Evolutionary conservation across 129 eudicot species (phyloP), one percentile per base, ranked within the genome.

Genomic region (Ambrosia artemisiifolia): DNA sequence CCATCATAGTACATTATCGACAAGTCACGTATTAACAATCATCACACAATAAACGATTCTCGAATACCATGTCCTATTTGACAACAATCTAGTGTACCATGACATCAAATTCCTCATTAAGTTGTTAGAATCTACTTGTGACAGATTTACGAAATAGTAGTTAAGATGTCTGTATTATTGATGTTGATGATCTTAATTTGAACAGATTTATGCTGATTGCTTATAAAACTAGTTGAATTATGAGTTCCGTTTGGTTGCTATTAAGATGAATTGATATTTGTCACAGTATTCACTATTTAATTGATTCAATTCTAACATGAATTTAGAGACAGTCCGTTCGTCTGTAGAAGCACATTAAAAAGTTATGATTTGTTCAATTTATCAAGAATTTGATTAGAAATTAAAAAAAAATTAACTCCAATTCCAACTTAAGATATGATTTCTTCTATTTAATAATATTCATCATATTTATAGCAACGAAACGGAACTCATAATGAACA

Each of bases 1-100:
- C 49, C 46, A 77, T 59, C 75, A 19, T 68, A 69, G 80, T 60
- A 68, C 63, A 51, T 48, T 48, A 30, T 17, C 32, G 13, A 51
- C 4, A 70, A 7, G 75, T 69, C 33, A 69, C 48, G 9, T 14
- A 19, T 77, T 69, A 69, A 9, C 36, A 46, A 77, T 32, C 10
- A 42, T 70, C 17, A 49, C 17, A 63, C 38, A 60, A 47, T 24
- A 12, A 48, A 61, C 16, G 18, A 62, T 63, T 50, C 55, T 38
- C 20, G 50, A 7, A 43, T 32, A 40, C 28, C 34, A 50, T 60
- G 47, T 43, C 48, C 33, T 49, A 69, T 49, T 38, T 7, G 56
- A 70, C 56, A 61, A 48, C 75, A 38, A 61, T 36, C 76, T 69
- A 60, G 47, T 20, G 44, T 48, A 60, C 53, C 19, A 69, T 10